Evolutionary conservation across 257 asterid genomes (phyloP), one percentile per base, ranked within the genome.

Genomic region (Plantago elongata): DNA sequence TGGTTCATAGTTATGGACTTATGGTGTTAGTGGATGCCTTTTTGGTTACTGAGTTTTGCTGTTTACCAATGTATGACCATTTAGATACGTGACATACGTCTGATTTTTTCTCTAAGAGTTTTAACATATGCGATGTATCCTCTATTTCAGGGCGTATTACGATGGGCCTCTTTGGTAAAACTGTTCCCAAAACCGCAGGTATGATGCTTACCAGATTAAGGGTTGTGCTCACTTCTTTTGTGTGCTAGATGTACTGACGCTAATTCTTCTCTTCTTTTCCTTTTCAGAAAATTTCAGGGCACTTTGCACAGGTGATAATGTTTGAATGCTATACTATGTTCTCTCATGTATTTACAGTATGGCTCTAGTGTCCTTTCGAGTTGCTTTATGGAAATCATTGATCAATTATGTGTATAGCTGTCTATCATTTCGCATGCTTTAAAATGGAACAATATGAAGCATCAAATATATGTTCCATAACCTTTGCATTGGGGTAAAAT

Each of bases 171-270:
- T 92, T 84, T 67, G 99, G 97, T 18, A 84, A 89, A 51, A 76
- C 97, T 54, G 99, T 92, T 63, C 97, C 99, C 0, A 92, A 92
- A 81, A 92, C 97, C 60, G 86, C 81, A 81, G 99, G 97, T 92
- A 77, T 60, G 75, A 22, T 66, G 50, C 45, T 59, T 58, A 11
- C 69, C 18, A 45, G 45, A 68, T 60, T 60, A 59, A 29, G 13
- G 9, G 13, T 51, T 7, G 22, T 50, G 40, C 40, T 5, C 55
- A 11, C 43, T 60, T 71, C 56, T 18, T 64, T 69, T 13, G 46
- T 13, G 51, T 57, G 38, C 17, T 52, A 47, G 15, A 18, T n/a
- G 13, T 45, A 44, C 52, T 27, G 18, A 22, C 61, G 14, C 72
- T 70, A 9, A 72, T 69, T 62, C 69, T 43, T 70, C 55, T 15